phyloP scores from a whole-genome alignment of 306 rosid species.

The Castanea crenata region DNA sequence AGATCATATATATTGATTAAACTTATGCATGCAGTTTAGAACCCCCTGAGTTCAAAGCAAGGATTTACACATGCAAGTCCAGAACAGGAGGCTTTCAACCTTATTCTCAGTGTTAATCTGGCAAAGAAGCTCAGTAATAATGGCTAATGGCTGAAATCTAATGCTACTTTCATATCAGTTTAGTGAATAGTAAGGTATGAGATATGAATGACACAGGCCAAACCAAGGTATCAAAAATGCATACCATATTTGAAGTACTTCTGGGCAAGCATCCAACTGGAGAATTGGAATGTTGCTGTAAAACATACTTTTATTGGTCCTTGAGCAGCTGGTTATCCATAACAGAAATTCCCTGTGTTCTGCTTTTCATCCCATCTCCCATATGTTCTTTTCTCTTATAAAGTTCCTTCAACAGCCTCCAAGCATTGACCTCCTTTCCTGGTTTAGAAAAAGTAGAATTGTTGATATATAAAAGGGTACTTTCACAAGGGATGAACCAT shows the following conservation, averaged over 20 bases:
- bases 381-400: constrained; percentile 38
- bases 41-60: background rate
- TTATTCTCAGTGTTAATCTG: background rate
- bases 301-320: background rate
- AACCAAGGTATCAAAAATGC: background rate
- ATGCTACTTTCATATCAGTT: background rate
- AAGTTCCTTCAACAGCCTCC: constrained; percentile 54
- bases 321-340: background rate
- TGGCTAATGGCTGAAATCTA: background rate
- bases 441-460: constrained; percentile 63
- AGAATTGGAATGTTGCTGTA: background rate
- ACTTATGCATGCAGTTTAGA: background rate
- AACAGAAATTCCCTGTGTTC: constrained; percentile 10
- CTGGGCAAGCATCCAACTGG: background rate
- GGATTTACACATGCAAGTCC: too few species aligned
- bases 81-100: background rate
- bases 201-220: background rate
- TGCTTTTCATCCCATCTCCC: constrained; percentile 23
- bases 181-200: background rate
- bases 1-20: background rate
- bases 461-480: constrained; percentile 45
- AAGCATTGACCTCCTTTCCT: constrained; percentile 67
- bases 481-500: constrained; percentile 67
- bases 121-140: background rate
- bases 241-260: background rate